A percentile compares a stretch with the other conserved stretches of the same genome.
These are phyloP conservation scores for Bruguiera parviflora DNA, from an alignment of 345 rosid genomes.

Conservation along the genomic window DNA sequence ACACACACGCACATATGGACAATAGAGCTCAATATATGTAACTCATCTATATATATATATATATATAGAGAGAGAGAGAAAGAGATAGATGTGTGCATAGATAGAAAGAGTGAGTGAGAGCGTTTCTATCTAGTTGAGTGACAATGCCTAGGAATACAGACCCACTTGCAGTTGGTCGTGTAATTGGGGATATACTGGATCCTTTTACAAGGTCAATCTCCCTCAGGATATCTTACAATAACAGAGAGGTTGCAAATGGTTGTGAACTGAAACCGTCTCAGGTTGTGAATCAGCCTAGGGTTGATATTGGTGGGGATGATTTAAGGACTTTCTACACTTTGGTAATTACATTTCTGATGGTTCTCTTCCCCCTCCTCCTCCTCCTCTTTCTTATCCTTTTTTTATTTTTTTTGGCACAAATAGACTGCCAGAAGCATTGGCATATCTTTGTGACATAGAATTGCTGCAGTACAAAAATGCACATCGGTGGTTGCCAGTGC, in stretches of 20 bases:
- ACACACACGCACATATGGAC: too few relatives aligned
- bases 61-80: too few relatives aligned
- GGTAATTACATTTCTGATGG: conserved; percentile 23
- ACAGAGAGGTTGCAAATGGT: conserved; percentile 47
- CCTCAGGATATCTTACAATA: conserved; percentile 32
- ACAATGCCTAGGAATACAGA: conserved; percentile 55
- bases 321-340: conserved; percentile 63
- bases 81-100: not conserved
- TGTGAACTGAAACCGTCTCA: conserved; percentile 61
- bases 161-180: conserved; percentile 59
- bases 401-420: too few relatives aligned
- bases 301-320: conserved; percentile 62
- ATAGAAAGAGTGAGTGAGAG: not conserved
- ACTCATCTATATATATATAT: not conserved
- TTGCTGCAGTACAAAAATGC: too few relatives aligned
- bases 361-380: not conserved
- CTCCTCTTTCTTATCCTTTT: too few relatives aligned
- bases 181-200: conserved; percentile 64
- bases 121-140: not conserved
- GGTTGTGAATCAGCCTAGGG: conserved; percentile 47
- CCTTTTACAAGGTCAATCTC: conserved; percentile 48
- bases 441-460: too few relatives aligned
- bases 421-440: too few relatives aligned
- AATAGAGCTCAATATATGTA: too few relatives aligned
- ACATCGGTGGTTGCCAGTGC: too few relatives aligned